These are phyloP conservation scores for Coelastrella sp. DNA, from an alignment of 139 green algal genomes.

Conservation along the genomic window DNA sequence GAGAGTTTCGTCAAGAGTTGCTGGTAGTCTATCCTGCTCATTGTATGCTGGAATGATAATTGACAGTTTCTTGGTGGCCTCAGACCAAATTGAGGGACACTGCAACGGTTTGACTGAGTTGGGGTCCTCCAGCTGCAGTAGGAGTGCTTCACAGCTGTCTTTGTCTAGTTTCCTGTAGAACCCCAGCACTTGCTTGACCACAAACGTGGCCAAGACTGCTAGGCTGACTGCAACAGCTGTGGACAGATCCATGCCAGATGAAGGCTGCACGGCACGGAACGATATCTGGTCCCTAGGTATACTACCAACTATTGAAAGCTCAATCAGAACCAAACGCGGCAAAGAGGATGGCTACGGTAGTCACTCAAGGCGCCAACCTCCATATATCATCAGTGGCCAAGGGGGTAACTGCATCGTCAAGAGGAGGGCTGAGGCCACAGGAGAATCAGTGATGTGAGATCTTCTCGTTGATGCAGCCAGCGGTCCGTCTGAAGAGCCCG, in stretches of 20 bases:
- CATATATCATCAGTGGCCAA: too few relatives aligned
- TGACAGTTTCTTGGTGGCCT: conserved; percentile 79
- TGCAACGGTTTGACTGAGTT: conserved; percentile 56
- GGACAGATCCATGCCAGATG: neutral
- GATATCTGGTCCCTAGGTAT: too few relatives aligned
- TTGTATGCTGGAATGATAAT: conserved; percentile 96
- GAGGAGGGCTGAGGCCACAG: too few relatives aligned
- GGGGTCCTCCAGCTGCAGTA: conserved; percentile 57
- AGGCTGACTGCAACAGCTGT: conserved; percentile 16
- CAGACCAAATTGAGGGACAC: conserved; percentile 72
- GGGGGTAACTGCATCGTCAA: too few relatives aligned
- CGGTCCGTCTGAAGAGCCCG: too few relatives aligned
- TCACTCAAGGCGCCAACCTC: neutral
- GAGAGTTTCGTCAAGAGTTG: conserved; percentile 86
- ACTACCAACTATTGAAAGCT: too few relatives aligned
- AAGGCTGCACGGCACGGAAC: too few relatives aligned
- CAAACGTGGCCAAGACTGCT: conserved; percentile 23
- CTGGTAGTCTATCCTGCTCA: conserved; percentile 86
- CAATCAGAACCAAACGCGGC: too few relatives aligned
- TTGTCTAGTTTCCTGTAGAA: conserved; percentile 37
- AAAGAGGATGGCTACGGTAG: neutral
- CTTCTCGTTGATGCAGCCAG: too few relatives aligned
- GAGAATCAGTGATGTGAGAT: too few relatives aligned
- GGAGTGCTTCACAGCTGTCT: conserved; percentile 36
- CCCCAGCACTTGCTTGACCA: neutral